Base-by-base conservation (phyloP, 768 basidiomycete genomes). In the Lepiota brunneoincarnata region DNA sequence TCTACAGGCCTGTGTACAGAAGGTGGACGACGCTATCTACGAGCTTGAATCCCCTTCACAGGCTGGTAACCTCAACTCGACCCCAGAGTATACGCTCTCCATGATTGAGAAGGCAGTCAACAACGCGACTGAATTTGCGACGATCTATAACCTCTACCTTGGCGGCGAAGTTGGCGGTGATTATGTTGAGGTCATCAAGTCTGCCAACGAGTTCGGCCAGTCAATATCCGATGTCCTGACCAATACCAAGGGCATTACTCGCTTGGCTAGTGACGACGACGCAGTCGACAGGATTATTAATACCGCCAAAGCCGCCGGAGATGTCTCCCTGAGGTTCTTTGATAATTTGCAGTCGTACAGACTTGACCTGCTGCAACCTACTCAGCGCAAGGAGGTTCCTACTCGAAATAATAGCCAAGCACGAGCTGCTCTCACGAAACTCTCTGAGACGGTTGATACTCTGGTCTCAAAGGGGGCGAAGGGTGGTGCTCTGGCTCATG, bases 31-130 rank as follows among this genome's bases (percentile, higher is more conserved):
- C 64, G 82, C 93, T 4, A 91, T 98, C 61, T 99, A 98, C 70
- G 97, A 98, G 69, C 81, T 99, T 38, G 96, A 99, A 69, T 97
- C 97, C 3, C 93, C 93, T 2, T 89, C 91, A 37, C 91, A 93
- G 63, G 89, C 89, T 3, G 97, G 96, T 35, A 98, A 98, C 71
- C 80, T 88, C 61, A 96, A 91, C 65, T 93, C 96, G n/a, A 98
- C 97, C 0, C 97, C 97, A 3, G 96, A 98, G 67, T 98, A 98
- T 68, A 96, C 94, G 1, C 76, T 98, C 15, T 97, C 97, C 1
- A 95, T 98, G 89, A 93, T 98, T 64, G 97, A 99, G 70, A 98
- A 98, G 73, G 89, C 93, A 1, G 74, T 89, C 66, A 95, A 91
- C 68, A 96, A 90, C 62, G 93, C 95, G 14, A 98, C 86, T 43